These are phyloP conservation scores for Yamadazyma atlantica DNA, from an alignment of 1,139 yeast genomes.

Conservation along the genomic window DNA sequence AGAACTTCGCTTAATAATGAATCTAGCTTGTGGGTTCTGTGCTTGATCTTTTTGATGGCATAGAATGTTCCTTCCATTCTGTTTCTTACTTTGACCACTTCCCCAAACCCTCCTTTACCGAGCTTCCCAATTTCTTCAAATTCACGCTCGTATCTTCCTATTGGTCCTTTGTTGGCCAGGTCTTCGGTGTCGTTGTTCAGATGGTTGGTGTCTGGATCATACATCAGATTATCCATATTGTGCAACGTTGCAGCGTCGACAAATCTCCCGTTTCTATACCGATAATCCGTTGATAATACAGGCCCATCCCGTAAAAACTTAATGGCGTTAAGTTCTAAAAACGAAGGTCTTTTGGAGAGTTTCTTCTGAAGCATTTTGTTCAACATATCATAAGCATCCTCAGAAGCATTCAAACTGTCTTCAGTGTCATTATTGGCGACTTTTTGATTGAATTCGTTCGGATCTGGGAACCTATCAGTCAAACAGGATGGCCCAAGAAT, in stretches of 20 bases:
- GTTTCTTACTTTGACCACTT: conserved; percentile 92
- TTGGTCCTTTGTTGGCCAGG: conserved; percentile 6
- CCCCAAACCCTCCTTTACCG: conserved; percentile 98
- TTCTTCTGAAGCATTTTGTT: conserved; percentile 62
- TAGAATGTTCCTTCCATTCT: conserved; percentile 91
- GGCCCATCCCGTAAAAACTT: conserved; percentile 77
- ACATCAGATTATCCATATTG: background rate
- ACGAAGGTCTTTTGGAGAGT: conserved; percentile 73
- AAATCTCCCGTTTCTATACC: conserved; percentile 14
- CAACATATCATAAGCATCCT: conserved; percentile 61
- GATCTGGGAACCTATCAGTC: conserved; percentile 53
- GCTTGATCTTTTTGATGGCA: conserved; percentile 89
- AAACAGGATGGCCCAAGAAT: conserved; percentile 55
- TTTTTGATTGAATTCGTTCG: conserved; percentile 57
- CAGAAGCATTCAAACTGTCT: conserved; percentile 30
- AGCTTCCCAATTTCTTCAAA: conserved; percentile 90
- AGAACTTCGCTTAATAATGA: conserved; percentile 86
- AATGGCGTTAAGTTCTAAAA: conserved; percentile 80
- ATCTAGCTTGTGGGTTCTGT: conserved; percentile 75
- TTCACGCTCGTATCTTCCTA: conserved; percentile 54
- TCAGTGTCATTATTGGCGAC: conserved; percentile 41
- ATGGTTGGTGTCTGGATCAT: background rate
- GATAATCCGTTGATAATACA: conserved; percentile 19
- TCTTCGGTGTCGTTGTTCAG: background rate
- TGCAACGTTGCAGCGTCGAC: background rate